A percentile compares a stretch with the other conserved stretches of the same genome.
phyloP scores from a whole-genome alignment of 352 stramenopile genomes.

The Blastocystis sp. region DNA sequence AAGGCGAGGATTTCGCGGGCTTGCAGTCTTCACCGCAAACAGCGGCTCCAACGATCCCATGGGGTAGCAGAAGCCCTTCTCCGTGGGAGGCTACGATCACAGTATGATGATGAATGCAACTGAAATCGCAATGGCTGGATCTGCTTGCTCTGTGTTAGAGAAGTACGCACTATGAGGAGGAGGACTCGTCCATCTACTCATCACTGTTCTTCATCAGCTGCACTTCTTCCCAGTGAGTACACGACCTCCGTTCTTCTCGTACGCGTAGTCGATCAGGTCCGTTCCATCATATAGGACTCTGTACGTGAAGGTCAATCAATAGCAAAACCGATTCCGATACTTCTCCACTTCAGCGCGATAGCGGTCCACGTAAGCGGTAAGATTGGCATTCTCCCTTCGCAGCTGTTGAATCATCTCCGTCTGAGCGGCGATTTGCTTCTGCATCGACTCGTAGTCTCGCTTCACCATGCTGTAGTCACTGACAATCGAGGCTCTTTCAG shows the following conservation, averaged over 20 bases:
- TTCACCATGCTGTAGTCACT: slow-evolving; percentile 29
- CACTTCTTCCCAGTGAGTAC: slow-evolving; percentile 55
- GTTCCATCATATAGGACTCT: slow-evolving; percentile 44
- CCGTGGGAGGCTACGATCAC: slow-evolving; percentile 24
- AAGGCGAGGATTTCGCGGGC: slow-evolving; percentile 14
- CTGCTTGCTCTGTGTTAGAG: not conserved
- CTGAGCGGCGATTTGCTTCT: slow-evolving; percentile 12
- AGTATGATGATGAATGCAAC: not conserved
- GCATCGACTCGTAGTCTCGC: slow-evolving; percentile 12
- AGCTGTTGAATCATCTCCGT: not conserved
- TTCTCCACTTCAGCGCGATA: not conserved
- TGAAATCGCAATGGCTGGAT: slow-evolving; percentile 46
- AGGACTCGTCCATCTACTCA: slow-evolving; percentile 48
- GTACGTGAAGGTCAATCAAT: not conserved
- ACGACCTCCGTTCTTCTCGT: slow-evolving; percentile 61
- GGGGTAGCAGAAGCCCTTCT: slow-evolving; percentile 64
- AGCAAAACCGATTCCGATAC: not conserved
- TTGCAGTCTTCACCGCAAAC: slow-evolving; percentile 20
- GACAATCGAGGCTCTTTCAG: slow-evolving; percentile 21
- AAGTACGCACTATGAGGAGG: not conserved
- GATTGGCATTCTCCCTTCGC: not conserved
- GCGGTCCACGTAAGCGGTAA: not conserved
- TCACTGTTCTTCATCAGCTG: not conserved
- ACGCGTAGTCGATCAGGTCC: slow-evolving; percentile 60
- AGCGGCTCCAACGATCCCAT: slow-evolving; percentile 36